Evolutionary conservation across 2,329 filamentous ascomycete genomes (phyloP), one percentile per base, ranked within the genome.

Genomic region (Fusarium beomiforme): DNA sequence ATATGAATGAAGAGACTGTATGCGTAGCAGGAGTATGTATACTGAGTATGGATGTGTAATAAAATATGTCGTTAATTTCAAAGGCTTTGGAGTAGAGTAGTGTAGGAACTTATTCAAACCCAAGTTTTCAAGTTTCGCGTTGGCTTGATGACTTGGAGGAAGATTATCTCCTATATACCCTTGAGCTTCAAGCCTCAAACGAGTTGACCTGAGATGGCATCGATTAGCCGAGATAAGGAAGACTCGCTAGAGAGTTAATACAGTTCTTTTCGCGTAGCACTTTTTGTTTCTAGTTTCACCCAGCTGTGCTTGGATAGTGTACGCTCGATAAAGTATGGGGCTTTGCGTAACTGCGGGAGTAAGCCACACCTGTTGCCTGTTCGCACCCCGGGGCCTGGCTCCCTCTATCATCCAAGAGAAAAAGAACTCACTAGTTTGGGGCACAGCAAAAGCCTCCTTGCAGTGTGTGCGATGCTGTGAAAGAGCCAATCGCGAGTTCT

Each of bases 201-300:
- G 43, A 13, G 9, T 56, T 10, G 19, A 56, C 5, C 13, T 34
- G 17, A 33, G 14, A n/a, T 19, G 37, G 29, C 13, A 46, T 31
- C 9, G 23, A 46, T 56, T 47, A 56, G 24, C 39, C 39, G 53
- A 56, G 10, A 26, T 34, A 13, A 47, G 26, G 21, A 8, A 24
- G 11, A 47, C 10, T 55, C 33, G 24, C 31, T n/a, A 55, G 33
- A 16, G 24, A 26, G 11, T 59, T 14, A 26, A 59, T 61, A 44
- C 34, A 39, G 21, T 41, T 59, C 12, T 6, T 10, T 44, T 26
- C 31, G 59, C 59, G 59, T 61, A 39, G 53, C 59, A n/a, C 10
- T 43, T 5, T 24, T 34, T 4, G 8, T 5, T 16, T 12, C 29
- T 10, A 29, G 60, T 53, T 21, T 62, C 60, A 64, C 60, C 5